Percentiles rank a stretch among this genome's conserved stretches.
phyloP scores from a whole-genome alignment of 2,329 filamentous ascomycete species.

The Grosmannia clavigera region DNA sequence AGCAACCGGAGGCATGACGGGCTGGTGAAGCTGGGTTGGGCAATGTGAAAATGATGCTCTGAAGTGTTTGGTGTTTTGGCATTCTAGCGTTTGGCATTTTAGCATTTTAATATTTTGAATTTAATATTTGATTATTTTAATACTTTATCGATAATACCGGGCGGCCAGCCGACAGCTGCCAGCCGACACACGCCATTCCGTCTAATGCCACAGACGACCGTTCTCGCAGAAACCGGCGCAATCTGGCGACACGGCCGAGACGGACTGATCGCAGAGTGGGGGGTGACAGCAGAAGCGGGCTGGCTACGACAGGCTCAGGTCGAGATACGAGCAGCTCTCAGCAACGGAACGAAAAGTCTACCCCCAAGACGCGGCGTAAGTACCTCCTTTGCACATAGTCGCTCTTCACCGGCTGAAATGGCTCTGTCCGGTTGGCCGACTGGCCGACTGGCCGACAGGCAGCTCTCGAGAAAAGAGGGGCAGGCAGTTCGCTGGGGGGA shows the following conservation, averaged over 20 bases:
- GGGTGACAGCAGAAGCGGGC: not conserved
- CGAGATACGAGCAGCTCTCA: not conserved
- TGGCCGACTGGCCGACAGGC: not conserved
- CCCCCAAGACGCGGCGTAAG: not conserved
- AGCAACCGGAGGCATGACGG: not conserved
- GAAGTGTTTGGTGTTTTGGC: not conserved
- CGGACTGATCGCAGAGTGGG: not conserved
- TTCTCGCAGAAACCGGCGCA: too few species aligned
- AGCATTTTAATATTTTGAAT: not conserved
- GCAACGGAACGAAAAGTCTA: not conserved
- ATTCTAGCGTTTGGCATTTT: too few species aligned
- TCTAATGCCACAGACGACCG: too few species aligned
- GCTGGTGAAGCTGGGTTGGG: too few species aligned
- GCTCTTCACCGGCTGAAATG: constrained; percentile 3
- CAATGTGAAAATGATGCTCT: not conserved
- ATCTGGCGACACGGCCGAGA: not conserved
- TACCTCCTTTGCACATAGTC: not conserved
- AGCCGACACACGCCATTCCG: not conserved
- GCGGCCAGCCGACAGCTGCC: too few species aligned
- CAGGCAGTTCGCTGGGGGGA: not conserved
- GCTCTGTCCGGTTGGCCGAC: not conserved
- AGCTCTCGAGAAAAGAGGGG: not conserved
- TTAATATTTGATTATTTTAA: not conserved
- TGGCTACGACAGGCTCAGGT: not conserved
- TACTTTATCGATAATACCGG: not conserved